Percentiles rank a stretch among this genome's conserved stretches.
Conservation (phyloP, 73 alveolate species). For the Paramecium tetraurelia region DNA sequence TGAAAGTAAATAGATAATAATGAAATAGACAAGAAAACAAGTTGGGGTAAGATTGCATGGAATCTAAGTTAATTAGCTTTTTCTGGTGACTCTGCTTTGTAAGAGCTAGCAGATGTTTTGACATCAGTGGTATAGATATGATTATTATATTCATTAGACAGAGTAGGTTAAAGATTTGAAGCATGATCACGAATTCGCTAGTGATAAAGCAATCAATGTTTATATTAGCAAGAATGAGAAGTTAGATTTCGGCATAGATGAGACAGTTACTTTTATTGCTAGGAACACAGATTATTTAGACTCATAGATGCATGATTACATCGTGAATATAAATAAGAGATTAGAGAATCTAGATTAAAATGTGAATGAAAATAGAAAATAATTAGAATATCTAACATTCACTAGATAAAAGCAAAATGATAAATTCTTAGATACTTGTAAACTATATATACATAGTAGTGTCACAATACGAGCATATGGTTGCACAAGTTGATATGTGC, state of each 20-base stretch:
- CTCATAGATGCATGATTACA: not conserved
- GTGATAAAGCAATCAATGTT: not conserved
- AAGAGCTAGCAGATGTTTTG: conserved; percentile 22
- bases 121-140: not conserved
- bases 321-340: conserved; percentile 6
- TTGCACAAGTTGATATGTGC: conserved; percentile 37
- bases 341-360: conserved; percentile 22
- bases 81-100: not conserved
- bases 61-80: not conserved
- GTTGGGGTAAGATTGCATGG: conserved; percentile 35
- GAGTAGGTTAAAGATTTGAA: not conserved
- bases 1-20: not conserved
- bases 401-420: not conserved
- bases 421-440: not conserved
- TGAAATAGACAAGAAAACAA: conserved; percentile 22
- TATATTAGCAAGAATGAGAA: not conserved
- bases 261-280: conserved; percentile 19
- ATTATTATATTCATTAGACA: not conserved
- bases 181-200: conserved; percentile 6
- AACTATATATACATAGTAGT: not conserved
- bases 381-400: not conserved
- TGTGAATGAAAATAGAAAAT: not conserved
- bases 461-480: not conserved
- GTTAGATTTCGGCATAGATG: conserved; percentile 19
- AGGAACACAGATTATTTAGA: conserved; percentile 5